Conservation (phyloP, 305 asterid species). For the Solanum hybrid region DNA sequence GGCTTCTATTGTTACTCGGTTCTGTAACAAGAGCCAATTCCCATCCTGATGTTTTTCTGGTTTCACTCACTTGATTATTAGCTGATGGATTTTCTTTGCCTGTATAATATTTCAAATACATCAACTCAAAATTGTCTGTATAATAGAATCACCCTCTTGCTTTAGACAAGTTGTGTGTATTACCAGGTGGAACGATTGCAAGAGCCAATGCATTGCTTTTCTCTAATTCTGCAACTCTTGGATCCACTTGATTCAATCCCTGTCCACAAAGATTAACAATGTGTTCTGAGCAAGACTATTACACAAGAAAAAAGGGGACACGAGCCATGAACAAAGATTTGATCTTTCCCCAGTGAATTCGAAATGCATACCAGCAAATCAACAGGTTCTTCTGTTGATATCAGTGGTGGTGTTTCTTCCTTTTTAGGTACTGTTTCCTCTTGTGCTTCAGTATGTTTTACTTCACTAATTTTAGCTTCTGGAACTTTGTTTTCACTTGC, state of each 20-base stretch:
- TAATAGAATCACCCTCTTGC: not conserved
- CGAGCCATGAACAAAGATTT: not conserved
- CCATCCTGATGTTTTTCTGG: conserved; percentile 64
- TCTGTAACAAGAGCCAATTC: conserved; percentile 66
- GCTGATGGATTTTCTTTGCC: conserved; percentile 27
- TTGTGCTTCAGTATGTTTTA: conserved; percentile 12
- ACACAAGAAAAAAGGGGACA: not conserved
- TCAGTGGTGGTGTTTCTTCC: conserved; percentile 21
- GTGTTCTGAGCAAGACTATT: not conserved
- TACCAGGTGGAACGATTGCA: conserved; percentile 64
- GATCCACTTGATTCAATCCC: conserved; percentile 54
- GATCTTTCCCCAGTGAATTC: not conserved
- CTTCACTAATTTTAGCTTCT: conserved; percentile 20
- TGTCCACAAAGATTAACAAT: not conserved
- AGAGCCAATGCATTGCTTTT: conserved; percentile 75
- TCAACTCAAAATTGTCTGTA: not conserved
- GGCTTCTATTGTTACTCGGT: conserved; percentile 52
- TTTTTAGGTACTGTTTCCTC: conserved; percentile 21
- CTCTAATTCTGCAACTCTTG: conserved; percentile 36
- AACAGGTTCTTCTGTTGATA: conserved; percentile 32
- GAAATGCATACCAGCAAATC: conserved; percentile 54
- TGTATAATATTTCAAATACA: conserved; percentile 13
- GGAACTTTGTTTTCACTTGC: conserved; percentile 20
- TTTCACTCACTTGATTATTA: conserved; percentile 16
- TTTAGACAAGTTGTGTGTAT: not conserved